Evolutionary conservation across 176 grass and related monocot genomes (phyloP), one percentile per base, ranked within the genome.

Genomic region (Ensete glaucum): DNA sequence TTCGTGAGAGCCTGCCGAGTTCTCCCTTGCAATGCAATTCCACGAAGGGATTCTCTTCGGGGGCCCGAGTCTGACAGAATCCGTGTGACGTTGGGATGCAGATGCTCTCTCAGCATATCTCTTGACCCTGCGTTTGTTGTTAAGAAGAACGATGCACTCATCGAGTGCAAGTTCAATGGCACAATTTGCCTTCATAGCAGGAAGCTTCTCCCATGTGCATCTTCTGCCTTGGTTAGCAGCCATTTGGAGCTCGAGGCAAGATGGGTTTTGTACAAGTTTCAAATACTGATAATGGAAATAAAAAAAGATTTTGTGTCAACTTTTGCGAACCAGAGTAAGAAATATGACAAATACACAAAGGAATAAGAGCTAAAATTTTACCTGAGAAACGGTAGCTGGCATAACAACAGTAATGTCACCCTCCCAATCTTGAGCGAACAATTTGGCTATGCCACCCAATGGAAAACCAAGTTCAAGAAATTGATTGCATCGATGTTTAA

Each of bases 11-110:
- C 93, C 93, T 50, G 93, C 62, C 68, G 89, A 96, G 73, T 96
- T 96, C 79, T 96, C 93, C 80, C 93, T 90, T 70, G 93, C 93
- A 82, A 96, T 92, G 73, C 86, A 81, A 82, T 96, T 96, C 93
- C 93, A 96, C 50, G 93, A 96, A 1, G 89, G 93, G 55, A 96
- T 96, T 74, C 89, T 96, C 79, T 87, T 92, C 64, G 89, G 85
- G 85, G 89, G 83, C 49, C 83, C 83, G 62, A 96, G 76, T 56
- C 90, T 87, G 65, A 86, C 64, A 79, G 66, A 70, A 62, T 80
- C 54, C 71, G 81, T 69, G 75, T 83, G 34, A 69, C 87, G 85
- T 81, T 91, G 92, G 34, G 86, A 87, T 74, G 85, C 71, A 0
- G 86, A 84, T 54, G 89, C 92, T 81, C 92, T 88, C 71, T 85